phyloP scores from a whole-genome alignment of 1,139 yeast genomes.

The Hemisphaericaspora xylanilytica region DNA sequence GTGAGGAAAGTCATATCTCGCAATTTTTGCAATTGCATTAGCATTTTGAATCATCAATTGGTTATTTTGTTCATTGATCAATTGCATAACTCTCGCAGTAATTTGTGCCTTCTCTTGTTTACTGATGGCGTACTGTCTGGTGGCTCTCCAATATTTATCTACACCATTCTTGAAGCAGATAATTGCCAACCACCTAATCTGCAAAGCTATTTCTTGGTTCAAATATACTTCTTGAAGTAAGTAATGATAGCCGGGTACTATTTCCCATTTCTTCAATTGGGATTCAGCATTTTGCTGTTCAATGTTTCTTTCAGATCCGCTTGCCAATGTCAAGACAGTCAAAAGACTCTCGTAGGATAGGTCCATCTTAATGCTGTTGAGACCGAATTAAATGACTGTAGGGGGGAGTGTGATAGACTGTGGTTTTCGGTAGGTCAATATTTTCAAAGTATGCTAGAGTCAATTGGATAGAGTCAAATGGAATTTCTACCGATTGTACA shows the following conservation, averaged over 20 bases:
- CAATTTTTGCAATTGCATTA: conserved; percentile 72
- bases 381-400: background rate
- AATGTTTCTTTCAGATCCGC: conserved; percentile 44
- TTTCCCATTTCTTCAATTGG: conserved; percentile 68
- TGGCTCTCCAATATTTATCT: conserved; percentile 78
- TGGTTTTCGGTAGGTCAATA: no score
- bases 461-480: no score
- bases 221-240: conserved; percentile 61
- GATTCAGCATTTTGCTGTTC: conserved; percentile 64
- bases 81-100: conserved; percentile 53
- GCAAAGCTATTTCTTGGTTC: conserved; percentile 55
- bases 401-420: background rate
- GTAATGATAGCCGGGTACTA: conserved; percentile 56
- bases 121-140: conserved; percentile 54
- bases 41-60: conserved; percentile 82
- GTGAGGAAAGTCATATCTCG: conserved; percentile 78
- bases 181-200: conserved; percentile 80
- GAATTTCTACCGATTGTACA: no score
- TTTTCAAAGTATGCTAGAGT: no score
- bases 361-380: conserved; percentile 18
- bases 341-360: conserved; percentile 22
- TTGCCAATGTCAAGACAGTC: conserved; percentile 45
- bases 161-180: conserved; percentile 87
- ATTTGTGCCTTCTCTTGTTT: conserved; percentile 71
- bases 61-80: conserved; percentile 66